Base-by-base conservation (phyloP, 2,329 filamentous ascomycete species). In the Xylaria sp. region DNA sequence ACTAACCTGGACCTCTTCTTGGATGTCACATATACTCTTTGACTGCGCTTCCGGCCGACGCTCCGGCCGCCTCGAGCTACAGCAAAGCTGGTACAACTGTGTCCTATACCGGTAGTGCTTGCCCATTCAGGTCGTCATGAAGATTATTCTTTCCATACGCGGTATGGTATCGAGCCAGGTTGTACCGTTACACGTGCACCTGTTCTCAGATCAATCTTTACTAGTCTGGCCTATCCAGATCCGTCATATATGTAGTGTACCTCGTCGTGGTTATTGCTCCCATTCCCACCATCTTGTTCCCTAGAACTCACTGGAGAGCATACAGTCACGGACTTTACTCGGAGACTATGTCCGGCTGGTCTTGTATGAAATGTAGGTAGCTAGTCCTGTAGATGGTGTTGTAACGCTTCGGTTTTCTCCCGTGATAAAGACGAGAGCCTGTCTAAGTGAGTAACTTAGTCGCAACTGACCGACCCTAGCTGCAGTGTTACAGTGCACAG, bases 401-500 rank as follows among this genome's bases (percentile, higher is more conserved):
- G 12, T 31, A 31, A 25, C 50, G 50, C 50, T 12, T 54, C 50
- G 18, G 50, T 25, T 54, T 25, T 34, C 50, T 54, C 46, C n/a
- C 18, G 20, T 48, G 46, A 23, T n/a, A 48, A 48, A 8, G 46
- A 48, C n/a, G n/a, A 48, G n/a, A 18, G 13, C 23, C 23, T 25
- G 23, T 25, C 23, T 34, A 50, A 37, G 44, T 37, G 39, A 34
- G n/a, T 28, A 55, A 44, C 59, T 41, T 28, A 4, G 55, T 20
- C 64, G 56, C 44, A 18, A 58, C 44, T 48, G 18, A 54, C 25
- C 34, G 20, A 59, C 25, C 34, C 46, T n/a, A 55, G 59, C 31
- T 64, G 60, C 34, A 67, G 64, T 52, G 64, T 63, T 56, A 67
- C 64, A 52, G 25, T 25, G 37, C 37, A 51, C 44, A 15, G 41